A percentile compares a stretch with the other conserved stretches of the same genome.
Evolutionary conservation across 2,329 filamentous ascomycete species (phyloP).

Genomic region (Stachybotrys chlorohalonatus): DNA sequence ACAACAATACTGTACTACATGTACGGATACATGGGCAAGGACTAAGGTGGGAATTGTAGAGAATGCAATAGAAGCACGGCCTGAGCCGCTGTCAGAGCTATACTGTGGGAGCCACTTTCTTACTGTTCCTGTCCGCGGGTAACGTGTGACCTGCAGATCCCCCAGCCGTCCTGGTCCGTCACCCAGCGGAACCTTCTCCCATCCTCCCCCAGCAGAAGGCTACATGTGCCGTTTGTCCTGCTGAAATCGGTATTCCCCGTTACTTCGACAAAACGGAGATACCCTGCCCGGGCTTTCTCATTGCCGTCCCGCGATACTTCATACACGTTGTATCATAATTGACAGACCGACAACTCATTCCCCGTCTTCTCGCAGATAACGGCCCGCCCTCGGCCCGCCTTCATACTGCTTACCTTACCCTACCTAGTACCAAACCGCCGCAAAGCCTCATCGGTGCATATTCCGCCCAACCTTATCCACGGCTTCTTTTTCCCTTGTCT

Average conservation of each 20-base stretch:
- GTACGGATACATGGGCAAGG: not conserved
- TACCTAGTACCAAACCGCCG: not conserved
- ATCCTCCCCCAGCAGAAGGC: not conserved
- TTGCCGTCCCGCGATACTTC: too few relatives aligned
- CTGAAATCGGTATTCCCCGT: too few relatives aligned
- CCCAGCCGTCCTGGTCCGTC: slow-evolving; percentile 1
- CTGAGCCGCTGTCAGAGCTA: too few relatives aligned
- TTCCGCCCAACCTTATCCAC: not conserved
- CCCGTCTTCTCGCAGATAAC: not conserved
- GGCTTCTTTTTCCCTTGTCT: not conserved
- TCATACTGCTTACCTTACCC: not conserved
- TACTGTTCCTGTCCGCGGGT: too few relatives aligned
- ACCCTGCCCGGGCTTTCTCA: too few relatives aligned
- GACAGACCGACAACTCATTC: too few relatives aligned
- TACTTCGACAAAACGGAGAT: too few relatives aligned
- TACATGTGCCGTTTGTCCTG: too few relatives aligned
- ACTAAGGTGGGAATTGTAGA: not conserved
- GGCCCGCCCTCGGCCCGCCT: not conserved
- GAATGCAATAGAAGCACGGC: not conserved
- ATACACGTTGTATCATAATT: too few relatives aligned
- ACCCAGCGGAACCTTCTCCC: not conserved
- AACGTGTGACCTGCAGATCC: not conserved
- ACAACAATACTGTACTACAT: too few relatives aligned
- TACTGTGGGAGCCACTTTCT: too few relatives aligned
- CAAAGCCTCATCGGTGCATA: not conserved